A percentile compares a stretch with the other conserved stretches of the same genome.
These are phyloP conservation scores for Wallacemonas rigidus DNA, from an alignment of 208 protist genomes.

Conservation along the genomic window DNA sequence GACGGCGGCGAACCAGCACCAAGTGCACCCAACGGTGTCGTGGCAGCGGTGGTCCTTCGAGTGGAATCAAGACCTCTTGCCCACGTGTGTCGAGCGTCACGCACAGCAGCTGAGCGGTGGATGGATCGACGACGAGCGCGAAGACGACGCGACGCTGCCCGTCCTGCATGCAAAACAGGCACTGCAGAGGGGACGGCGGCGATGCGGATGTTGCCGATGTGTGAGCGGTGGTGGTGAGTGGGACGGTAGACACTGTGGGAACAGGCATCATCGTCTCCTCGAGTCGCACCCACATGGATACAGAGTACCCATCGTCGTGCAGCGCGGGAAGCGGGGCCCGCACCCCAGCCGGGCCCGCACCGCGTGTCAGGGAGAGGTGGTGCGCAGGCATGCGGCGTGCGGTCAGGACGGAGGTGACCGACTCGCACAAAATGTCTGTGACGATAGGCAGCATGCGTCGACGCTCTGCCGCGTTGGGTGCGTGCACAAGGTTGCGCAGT, in stretches of 20 bases:
- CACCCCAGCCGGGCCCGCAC: slow-evolving; percentile 48
- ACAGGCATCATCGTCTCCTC: slow-evolving; percentile 24
- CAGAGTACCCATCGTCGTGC: slow-evolving; percentile 71
- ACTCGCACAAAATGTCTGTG: slow-evolving; percentile 54
- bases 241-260: too few relatives aligned
- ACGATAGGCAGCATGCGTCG: slow-evolving; percentile 43
- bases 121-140: slow-evolving; percentile 28
- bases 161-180: slow-evolving; percentile 48
- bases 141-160: slow-evolving; percentile 31
- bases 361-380: slow-evolving; percentile 4
- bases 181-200: slow-evolving; percentile 21
- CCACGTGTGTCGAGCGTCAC: slow-evolving; percentile 22
- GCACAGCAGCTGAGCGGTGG: not conserved
- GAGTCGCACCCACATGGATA: slow-evolving; percentile 68
- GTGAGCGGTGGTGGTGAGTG: too few relatives aligned
- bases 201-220: too few relatives aligned
- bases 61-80: slow-evolving; percentile 13
- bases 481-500: slow-evolving; percentile 50
- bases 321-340: slow-evolving; percentile 56
- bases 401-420: not conserved
- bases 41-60: slow-evolving; percentile 25
- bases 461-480: slow-evolving; percentile 34
- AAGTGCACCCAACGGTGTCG: slow-evolving; percentile 41
- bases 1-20: slow-evolving; percentile 31
- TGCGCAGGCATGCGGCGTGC: not conserved